These are phyloP conservation scores for Claviceps monticola DNA, from an alignment of 2,329 filamentous ascomycete species.

Conservation along the genomic window DNA sequence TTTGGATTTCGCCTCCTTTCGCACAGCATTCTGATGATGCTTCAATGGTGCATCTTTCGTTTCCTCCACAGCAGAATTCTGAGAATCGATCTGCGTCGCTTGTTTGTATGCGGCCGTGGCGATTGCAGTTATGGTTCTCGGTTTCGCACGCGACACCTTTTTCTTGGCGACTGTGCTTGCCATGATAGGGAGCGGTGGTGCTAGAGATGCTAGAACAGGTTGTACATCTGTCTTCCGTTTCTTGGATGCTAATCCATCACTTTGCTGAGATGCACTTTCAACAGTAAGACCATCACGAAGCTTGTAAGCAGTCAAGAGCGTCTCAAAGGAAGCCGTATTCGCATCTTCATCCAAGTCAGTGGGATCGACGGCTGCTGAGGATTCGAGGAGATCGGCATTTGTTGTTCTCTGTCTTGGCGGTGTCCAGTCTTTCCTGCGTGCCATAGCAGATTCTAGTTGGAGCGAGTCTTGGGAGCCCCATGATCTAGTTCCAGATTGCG, in stretches of 20 bases:
- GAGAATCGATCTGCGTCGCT: conserved; percentile 18
- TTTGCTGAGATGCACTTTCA: neutral
- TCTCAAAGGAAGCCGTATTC: conserved; percentile 25
- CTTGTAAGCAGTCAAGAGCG: conserved; percentile 29
- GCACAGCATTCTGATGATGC: conserved; percentile 7
- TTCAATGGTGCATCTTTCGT: neutral
- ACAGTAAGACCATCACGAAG: conserved; percentile 14
- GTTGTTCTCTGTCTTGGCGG: conserved; percentile 31
- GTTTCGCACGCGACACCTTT: conserved; percentile 52
- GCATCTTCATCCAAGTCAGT: conserved; percentile 5
- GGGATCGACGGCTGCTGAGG: conserved; percentile 9
- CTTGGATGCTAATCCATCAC: neutral
- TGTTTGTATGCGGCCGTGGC: conserved; percentile 55
- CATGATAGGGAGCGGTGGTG: neutral
- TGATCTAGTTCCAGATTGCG: neutral
- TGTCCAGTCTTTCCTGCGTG: conserved; percentile 52
- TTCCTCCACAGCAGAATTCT: neutral
- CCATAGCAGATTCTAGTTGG: conserved; percentile 34
- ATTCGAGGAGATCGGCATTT: conserved; percentile 18
- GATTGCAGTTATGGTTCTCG: conserved; percentile 63
- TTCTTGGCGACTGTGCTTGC: conserved; percentile 26
- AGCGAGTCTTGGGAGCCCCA: conserved; percentile 16
- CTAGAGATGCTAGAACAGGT: conserved; percentile 3
- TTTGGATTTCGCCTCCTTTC: conserved; percentile 20
- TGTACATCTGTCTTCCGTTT: neutral